Percentiles rank a stretch among this genome's conserved stretches.
Conservation (phyloP, 768 basidiomycete species). For the Pleurotus pulmonarius region DNA sequence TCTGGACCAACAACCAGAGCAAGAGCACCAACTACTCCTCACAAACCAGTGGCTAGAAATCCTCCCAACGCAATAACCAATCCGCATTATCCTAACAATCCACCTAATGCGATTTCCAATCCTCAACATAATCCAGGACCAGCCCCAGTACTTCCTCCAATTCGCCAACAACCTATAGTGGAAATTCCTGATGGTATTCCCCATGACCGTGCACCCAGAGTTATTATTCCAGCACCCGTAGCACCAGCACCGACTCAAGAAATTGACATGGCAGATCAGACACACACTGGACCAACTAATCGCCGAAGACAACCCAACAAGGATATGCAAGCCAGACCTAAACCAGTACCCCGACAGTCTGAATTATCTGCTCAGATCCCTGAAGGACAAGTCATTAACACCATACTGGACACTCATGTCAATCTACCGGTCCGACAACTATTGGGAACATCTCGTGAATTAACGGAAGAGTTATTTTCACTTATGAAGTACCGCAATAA, state of each 20-base stretch:
- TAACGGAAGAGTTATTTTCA: neutral
- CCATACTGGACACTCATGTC: slow-evolving; percentile 2
- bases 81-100: no score
- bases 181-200: neutral
- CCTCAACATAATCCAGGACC: neutral
- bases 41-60: neutral
- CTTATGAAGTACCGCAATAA: neutral
- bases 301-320: neutral
- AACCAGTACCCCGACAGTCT: neutral
- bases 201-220: no score
- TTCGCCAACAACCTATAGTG: neutral
- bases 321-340: no score
- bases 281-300: neutral
- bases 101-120: no score
- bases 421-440: neutral
- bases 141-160: neutral
- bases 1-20: neutral
- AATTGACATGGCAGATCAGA: neutral
- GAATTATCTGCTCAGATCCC: slow-evolving; percentile 2
- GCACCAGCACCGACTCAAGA: neutral
- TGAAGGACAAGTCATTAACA: neutral
- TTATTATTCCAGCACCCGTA: no score
- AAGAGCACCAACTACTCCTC: neutral
- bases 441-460: neutral
- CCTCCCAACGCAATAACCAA: no score